Conservation (phyloP, 2,329 filamentous ascomycete species). For the Xylaria sp. region DNA sequence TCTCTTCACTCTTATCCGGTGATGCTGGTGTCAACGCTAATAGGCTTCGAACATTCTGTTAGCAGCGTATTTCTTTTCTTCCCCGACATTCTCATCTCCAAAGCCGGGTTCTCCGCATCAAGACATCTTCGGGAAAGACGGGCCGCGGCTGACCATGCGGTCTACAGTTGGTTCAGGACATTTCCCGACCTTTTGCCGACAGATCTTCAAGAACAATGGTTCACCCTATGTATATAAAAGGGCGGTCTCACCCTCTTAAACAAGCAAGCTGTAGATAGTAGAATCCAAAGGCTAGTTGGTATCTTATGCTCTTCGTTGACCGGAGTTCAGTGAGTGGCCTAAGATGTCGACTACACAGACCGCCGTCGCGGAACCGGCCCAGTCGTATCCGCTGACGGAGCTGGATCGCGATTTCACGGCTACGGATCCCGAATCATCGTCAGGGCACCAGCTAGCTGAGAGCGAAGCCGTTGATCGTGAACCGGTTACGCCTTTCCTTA, state of each 20-base stretch:
- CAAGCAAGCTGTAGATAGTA: not conserved
- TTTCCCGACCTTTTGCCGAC: conserved; percentile 29
- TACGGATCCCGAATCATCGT: conserved; percentile 39
- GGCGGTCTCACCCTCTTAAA: not conserved
- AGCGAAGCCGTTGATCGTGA: conserved; percentile 40
- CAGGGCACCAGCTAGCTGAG: conserved; percentile 30
- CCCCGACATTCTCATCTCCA: conserved; percentile 18
- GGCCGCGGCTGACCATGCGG: conserved; percentile 12
- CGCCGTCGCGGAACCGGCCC: conserved; percentile 31
- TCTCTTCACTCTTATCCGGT: not conserved
- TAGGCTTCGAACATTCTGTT: not conserved
- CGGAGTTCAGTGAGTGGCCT: not conserved
- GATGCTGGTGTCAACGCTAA: not conserved
- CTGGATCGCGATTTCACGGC: conserved; percentile 28
- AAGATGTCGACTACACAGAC: conserved; percentile 41
- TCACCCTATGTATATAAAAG: conserved; percentile 21
- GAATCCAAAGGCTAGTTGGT: not conserved
- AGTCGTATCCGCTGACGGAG: conserved; percentile 43
- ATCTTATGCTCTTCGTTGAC: no score
- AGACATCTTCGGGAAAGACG: conserved; percentile 23
- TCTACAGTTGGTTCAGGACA: not conserved
- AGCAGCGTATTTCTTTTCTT: not conserved
- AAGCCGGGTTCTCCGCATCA: conserved; percentile 26
- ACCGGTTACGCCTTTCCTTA: conserved; percentile 52
- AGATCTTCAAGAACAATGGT: conserved; percentile 5